Conservation (phyloP, 495 filamentous ascomycete genomes). For the Melanomma pulvis-pyrius region DNA sequence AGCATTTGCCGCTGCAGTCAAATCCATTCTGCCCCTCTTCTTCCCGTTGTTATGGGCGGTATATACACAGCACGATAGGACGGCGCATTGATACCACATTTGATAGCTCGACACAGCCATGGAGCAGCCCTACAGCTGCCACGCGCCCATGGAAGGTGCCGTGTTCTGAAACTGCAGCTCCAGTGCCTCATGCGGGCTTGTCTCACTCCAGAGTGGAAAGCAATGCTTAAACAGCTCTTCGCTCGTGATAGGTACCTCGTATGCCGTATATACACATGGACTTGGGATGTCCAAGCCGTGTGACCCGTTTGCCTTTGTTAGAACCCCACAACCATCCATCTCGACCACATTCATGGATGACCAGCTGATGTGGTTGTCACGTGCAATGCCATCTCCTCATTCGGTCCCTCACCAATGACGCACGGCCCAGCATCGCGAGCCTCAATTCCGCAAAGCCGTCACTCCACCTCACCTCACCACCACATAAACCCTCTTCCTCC, state of each 20-base stretch:
- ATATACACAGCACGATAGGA: neutral
- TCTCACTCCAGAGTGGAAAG: neutral
- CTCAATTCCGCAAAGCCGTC: neutral
- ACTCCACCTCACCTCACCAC: constrained; percentile 14
- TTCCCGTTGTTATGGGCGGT: neutral
- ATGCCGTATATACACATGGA: neutral
- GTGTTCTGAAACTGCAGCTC: neutral
- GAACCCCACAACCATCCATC: too few species aligned
- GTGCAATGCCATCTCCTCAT: neutral
- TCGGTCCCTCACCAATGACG: constrained; percentile 3
- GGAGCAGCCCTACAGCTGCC: neutral
- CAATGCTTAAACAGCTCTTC: neutral
- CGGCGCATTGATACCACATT: neutral
- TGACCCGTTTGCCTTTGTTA: too few species aligned
- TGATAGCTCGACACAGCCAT: neutral
- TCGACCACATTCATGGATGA: neutral
- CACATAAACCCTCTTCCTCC: neutral
- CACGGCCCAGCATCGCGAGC: constrained; percentile 5
- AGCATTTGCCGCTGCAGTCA: neutral
- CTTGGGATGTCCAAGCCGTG: too few species aligned
- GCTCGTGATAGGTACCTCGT: neutral
- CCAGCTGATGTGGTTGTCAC: neutral
- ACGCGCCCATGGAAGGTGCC: neutral
- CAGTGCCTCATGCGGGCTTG: neutral
- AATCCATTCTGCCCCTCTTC: neutral